Evolutionary conservation across 78 protist species (phyloP), one percentile per base, ranked within the genome.

Genomic region (Dictyostelium brefeldianum): DNA sequence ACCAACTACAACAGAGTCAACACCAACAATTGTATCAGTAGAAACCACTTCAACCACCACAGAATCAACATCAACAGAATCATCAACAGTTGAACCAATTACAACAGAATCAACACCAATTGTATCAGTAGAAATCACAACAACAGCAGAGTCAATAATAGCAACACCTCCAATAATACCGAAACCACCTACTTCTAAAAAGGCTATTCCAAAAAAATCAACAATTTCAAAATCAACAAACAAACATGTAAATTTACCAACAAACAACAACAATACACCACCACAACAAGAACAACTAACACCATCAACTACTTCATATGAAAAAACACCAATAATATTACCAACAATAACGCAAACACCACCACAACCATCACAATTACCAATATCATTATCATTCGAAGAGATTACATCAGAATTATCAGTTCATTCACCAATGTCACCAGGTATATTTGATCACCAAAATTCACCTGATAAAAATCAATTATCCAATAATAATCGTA

Each of bases 141-240:
- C 84, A 57, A 20, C 43, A 15, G 57, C 54, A n/a, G 46, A 48
- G 15, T 6, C 15, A 47, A 3, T 8, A 31, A 5, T 10, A 62
- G 15, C 31, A 82, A 20, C 90, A 6, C 43, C 51, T 25, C 12
- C 77, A 69, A 29, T 46, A 69, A 31, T 36, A 25, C 4, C 48
- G 3, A 69, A 69, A 69, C 75, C 75, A 10, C 48, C 22, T 22
- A 41, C 77, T 8, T 17, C 46, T 18, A 15, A 18, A 69, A 69
- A 69, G 17, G 31, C 53, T 29, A 69, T 69, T 12, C 80, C 80
- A 14, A 73, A 73, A 41, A 73, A 73, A 73, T 73, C 80, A n/a
- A 36, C 80, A 47, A 73, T 69, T 15, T 27, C 48, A 15, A 36
- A 69, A 69, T 15, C 51, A 4, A 36, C 59, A 11, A 53, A 11